phyloP scores from a whole-genome alignment of 768 basidiomycete genomes.

The Pulveroboletus sp. region DNA sequence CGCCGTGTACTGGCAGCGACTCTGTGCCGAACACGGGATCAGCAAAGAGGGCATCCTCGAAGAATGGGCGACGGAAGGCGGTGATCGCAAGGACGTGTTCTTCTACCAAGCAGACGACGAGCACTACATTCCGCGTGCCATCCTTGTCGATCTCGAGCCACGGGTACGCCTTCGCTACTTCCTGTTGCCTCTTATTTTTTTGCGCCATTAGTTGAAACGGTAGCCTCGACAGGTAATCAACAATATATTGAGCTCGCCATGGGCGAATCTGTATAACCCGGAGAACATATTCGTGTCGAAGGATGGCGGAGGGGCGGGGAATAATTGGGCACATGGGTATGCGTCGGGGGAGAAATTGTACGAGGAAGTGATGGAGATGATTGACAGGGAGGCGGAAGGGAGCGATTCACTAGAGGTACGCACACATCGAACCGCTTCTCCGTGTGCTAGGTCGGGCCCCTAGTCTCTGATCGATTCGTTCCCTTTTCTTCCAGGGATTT shows the following conservation, averaged over 20 bases:
- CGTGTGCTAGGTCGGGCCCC: background rate
- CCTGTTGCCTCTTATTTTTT: too few species aligned
- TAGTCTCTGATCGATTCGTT: background rate
- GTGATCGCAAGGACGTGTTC: slow-evolving; percentile 98
- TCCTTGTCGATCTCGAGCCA: slow-evolving; percentile 94
- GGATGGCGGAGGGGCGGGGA: slow-evolving; percentile 98
- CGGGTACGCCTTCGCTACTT: slow-evolving; percentile 52
- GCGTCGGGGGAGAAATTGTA: slow-evolving; percentile 85
- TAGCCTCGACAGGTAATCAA: slow-evolving; percentile 78
- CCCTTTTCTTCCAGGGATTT: slow-evolving; percentile 77
- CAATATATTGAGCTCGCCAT: slow-evolving; percentile 84
- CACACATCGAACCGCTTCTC: background rate
- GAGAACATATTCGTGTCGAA: slow-evolving; percentile 96
- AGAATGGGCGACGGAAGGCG: slow-evolving; percentile 93
- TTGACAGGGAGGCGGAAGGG: slow-evolving; percentile 96
- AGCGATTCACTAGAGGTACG: slow-evolving; percentile 93
- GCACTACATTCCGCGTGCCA: slow-evolving; percentile 96
- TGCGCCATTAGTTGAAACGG: background rate
- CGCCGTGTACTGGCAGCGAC: slow-evolving; percentile 95
- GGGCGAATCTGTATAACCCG: slow-evolving; percentile 86
- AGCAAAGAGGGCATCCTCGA: slow-evolving; percentile 92
- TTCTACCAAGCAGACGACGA: slow-evolving; percentile 99
- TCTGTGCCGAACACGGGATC: slow-evolving; percentile 98
- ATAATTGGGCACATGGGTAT: slow-evolving; percentile 98
- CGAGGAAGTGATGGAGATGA: slow-evolving; percentile 98